Evolutionary conservation across 2,329 filamentous ascomycete species (phyloP).

Genomic region (Fusarium hostae): DNA sequence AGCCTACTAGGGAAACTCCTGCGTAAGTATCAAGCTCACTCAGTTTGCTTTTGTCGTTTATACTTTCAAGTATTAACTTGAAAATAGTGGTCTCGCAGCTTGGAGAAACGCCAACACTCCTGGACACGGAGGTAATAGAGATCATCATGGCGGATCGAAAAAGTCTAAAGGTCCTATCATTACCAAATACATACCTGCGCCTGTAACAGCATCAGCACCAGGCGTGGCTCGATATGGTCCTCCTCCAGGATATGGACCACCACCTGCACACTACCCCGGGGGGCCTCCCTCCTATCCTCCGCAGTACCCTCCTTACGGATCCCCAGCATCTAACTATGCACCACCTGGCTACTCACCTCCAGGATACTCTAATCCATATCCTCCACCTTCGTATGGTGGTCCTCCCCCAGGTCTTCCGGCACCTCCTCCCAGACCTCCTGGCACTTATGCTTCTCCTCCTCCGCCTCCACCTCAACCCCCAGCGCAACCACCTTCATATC

Average conservation of each 20-base stretch:
- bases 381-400: slow-evolving; percentile 36
- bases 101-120: slow-evolving; percentile 50
- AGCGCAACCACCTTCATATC: slow-evolving; percentile 31
- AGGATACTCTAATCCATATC: slow-evolving; percentile 41
- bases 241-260: slow-evolving; percentile 41
- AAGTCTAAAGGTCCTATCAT: slow-evolving; percentile 50
- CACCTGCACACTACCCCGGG: slow-evolving; percentile 40
- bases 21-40: slow-evolving; percentile 56
- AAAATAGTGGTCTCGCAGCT: slow-evolving; percentile 50
- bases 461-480: slow-evolving; percentile 28
- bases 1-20: slow-evolving; percentile 59
- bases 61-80: slow-evolving; percentile 18
- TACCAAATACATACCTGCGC: slow-evolving; percentile 50
- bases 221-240: slow-evolving; percentile 38
- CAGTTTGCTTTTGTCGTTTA: neutral
- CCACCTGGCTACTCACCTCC: slow-evolving; percentile 44
- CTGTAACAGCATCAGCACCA: slow-evolving; percentile 33
- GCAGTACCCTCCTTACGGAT: slow-evolving; percentile 40
- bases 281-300: slow-evolving; percentile 40
- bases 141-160: slow-evolving; percentile 47
- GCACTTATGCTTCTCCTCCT: slow-evolving; percentile 29
- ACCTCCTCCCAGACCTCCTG: slow-evolving; percentile 32
- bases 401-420: slow-evolving; percentile 41
- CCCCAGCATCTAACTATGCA: slow-evolving; percentile 38
- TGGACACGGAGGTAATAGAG: slow-evolving; percentile 42